A percentile compares a stretch with the other conserved stretches of the same genome.
Evolutionary conservation across 768 basidiomycete genomes (phyloP).

Genomic region (Tremella yokohamensis): DNA sequence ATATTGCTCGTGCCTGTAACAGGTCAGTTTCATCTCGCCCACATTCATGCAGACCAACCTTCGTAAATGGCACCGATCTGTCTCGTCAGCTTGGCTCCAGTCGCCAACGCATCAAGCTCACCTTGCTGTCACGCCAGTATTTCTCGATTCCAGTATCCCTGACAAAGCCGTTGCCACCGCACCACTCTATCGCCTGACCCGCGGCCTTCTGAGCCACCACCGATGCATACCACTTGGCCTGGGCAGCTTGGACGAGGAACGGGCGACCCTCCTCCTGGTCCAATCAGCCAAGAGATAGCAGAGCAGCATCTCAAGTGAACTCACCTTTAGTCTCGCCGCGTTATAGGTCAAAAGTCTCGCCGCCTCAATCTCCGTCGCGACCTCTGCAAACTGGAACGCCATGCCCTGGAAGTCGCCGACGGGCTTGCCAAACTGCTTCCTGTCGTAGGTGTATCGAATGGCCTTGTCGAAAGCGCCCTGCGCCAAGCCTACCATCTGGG

Average conservation of each 20-base stretch:
- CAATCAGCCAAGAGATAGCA: neutral
- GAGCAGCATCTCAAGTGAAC: constrained; percentile 1
- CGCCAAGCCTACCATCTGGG: constrained; percentile 96
- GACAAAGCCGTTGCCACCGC: constrained; percentile 59
- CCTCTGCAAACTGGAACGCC: constrained; percentile 88
- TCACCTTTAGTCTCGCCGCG: constrained; percentile 68
- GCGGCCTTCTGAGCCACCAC: constrained; percentile 82
- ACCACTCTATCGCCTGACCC: constrained; percentile 92
- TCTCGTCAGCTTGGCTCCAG: neutral
- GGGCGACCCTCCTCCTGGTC: constrained; percentile 71
- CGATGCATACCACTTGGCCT: constrained; percentile 76
- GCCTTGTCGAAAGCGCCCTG: constrained; percentile 95
- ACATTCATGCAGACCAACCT: constrained; percentile 48
- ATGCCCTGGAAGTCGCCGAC: constrained; percentile 86
- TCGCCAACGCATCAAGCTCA: neutral
- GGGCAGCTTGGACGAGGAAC: constrained; percentile 92
- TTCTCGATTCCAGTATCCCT: constrained; percentile 94
- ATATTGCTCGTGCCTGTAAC: constrained; percentile 77
- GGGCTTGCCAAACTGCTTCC: constrained; percentile 89
- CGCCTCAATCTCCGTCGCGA: constrained; percentile 82
- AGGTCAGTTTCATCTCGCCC: neutral
- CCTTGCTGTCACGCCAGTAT: constrained; percentile 75
- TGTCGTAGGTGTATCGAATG: constrained; percentile 91
- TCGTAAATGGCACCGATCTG: constrained; percentile 52
- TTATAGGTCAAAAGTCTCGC: constrained; percentile 93